Base-by-base conservation (phyloP, 345 rosid genomes). In the Salix brachista region DNA sequence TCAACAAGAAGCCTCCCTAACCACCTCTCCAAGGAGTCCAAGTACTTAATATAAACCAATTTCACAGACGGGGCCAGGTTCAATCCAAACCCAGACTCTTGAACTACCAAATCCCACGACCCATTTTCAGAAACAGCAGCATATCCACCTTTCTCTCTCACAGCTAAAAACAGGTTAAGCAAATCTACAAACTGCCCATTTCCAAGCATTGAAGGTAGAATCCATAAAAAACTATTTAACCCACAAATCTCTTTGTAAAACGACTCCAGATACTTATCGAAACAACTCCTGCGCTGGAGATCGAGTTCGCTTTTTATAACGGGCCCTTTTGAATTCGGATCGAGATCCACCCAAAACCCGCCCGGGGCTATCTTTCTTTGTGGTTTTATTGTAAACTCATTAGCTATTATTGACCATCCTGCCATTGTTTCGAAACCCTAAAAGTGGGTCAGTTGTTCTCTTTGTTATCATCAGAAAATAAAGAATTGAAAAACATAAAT, bases 201-300 rank as follows among this genome's bases (percentile, higher is more conserved):
- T 36, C 88, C 90, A 70, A 87, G 88, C 90, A 86, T 77, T 34
- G 91, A 87, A 74, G 94, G 83, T 62, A 71, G 65, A 61, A 56
- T 16, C 78, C 50, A 50, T 14, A 36, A 58, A 25, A 34, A 71
- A 75, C 14, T 26, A 70, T 80, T 79, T 10, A 80, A 13, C 10
- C 37, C 71, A 39, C 75, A 71, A 37, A 48, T 23, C 50, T 79
- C 74, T 61, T 74, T 48, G 32, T 64, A 23, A 19, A 64, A 67
- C 14, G 8, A 19, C n/a, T 76, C 48, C 18, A 76, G 14, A 26
- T 69, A 68, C 13, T 56, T 54, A 64, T 61, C 70, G 39, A 79
- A 79, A 32, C 50, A 67, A 52, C 56, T 65, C 17, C 73, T 39
- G 60, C 50, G 30, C 67, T n/a, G 39, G 25, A 12, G 23, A 13